Evolutionary conservation across 208 protist genomes (phyloP), one percentile per base, ranked within the genome.

Genomic region (Leptomonas seymouri): DNA sequence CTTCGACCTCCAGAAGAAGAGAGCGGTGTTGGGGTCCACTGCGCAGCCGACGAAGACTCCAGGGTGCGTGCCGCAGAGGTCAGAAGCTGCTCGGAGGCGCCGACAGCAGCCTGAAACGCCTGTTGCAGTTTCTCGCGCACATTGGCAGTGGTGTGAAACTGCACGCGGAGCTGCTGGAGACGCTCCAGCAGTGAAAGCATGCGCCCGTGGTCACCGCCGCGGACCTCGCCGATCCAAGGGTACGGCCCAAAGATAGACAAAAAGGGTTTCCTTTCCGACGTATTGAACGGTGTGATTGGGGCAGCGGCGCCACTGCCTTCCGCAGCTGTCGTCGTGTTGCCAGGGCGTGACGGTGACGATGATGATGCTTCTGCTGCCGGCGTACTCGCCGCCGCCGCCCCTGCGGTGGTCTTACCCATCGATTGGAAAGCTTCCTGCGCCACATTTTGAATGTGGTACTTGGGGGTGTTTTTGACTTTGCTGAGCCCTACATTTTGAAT

Each of bases 401-500:
- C 36, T 7, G 28, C n/a, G 3, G 5, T 21, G 6, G 16, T 31
- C 16, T 18, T 34, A 23, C 27, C n/a, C 41, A 46, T 23, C 1
- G 67, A 36, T 2, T 53, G 68, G 11, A 27, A 41, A 9, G 41
- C 58, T 48, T 64, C 34, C 23, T 63, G 27, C 28, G 66, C 78
- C 20, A 59, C 71, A 21, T 49, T 50, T 48, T 61, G 67, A 23
- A 83, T 74, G 42, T 58, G 71, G 27, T 67, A 67, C 42, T 69
- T 64, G 16, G 70, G 80, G 16, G 71, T 71, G 36, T 67, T 76
- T 25, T 73, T 81, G 14, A 78, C 53, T 18, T 64, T 67, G 30
- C 59, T 74, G 3, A 82, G 53, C 0, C 76, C 67, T 2, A 81
- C 45, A 14, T 59, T 31, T 66, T 86, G 81, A 34, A 80, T 73